Conservation (phyloP, 1,284 basidiomycete species). For the Leccinum pachyderme region DNA sequence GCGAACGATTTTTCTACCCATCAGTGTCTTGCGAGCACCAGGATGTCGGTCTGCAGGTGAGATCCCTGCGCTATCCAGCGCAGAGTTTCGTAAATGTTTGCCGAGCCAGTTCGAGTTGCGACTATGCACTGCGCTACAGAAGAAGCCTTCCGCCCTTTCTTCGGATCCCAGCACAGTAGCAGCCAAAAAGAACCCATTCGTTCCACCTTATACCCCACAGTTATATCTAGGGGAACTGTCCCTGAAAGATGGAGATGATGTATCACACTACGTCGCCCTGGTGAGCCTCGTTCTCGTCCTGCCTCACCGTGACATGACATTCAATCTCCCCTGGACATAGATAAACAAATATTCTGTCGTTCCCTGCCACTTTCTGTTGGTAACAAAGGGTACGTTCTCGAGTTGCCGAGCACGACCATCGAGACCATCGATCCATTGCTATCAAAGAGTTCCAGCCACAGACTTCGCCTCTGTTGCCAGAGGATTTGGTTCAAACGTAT, state of each 20-base stretch:
- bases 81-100: not conserved
- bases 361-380: constrained; percentile 77
- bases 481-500: constrained; percentile 76
- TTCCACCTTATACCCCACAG: constrained; percentile 74
- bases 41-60: constrained; percentile 64
- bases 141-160: constrained; percentile 52
- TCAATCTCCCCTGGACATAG: constrained; percentile 40
- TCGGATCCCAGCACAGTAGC: constrained; percentile 26
- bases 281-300: constrained; percentile 44
- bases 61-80: constrained; percentile 12
- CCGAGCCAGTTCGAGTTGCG: constrained; percentile 72
- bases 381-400: constrained; percentile 63
- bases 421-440: constrained; percentile 1
- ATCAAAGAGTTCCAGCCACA: constrained; percentile 69
- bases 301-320: not conserved
- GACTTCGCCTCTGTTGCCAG: constrained; percentile 71
- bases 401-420: not conserved
- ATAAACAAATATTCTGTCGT: constrained; percentile 86
- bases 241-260: constrained; percentile 53
- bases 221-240: constrained; percentile 69
- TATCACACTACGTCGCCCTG: constrained; percentile 69
- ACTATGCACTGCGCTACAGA: constrained; percentile 76
- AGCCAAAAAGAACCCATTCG: constrained; percentile 66
- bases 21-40: constrained; percentile 60
- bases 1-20: constrained; percentile 76